phyloP scores from a whole-genome alignment of 805 yeast species.

The Yarrowia sp. region DNA sequence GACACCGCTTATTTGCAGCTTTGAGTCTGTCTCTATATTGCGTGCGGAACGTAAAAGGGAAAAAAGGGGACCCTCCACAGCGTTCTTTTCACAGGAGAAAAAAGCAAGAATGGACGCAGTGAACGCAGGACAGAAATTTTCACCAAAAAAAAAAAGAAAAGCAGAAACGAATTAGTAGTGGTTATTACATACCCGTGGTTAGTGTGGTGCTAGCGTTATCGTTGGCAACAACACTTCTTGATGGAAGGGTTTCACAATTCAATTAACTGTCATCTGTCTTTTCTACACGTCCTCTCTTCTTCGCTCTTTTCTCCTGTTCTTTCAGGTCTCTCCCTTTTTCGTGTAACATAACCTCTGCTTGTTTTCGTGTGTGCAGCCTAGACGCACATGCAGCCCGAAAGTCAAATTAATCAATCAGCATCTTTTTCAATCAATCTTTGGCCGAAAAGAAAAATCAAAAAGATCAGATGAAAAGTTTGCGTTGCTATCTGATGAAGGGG shows the following conservation, averaged over 20 bases:
- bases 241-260: too few species aligned
- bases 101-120: too few species aligned
- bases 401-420: slow-evolving; percentile 22
- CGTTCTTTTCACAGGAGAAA: too few species aligned
- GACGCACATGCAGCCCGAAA: not conserved
- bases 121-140: not conserved
- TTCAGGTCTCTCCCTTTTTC: not conserved
- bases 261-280: too few species aligned
- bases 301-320: not conserved
- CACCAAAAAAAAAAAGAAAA: too few species aligned
- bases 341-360: not conserved
- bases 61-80: too few species aligned
- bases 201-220: too few species aligned
- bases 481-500: too few species aligned
- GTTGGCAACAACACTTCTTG: too few species aligned
- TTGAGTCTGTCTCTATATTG: slow-evolving; percentile 23
- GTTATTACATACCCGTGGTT: too few species aligned
- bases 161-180: too few species aligned
- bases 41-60: too few species aligned
- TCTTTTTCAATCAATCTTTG: slow-evolving; percentile 1
- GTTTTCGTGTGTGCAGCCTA: not conserved
- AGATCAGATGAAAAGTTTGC: not conserved
- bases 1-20: slow-evolving; percentile 15
- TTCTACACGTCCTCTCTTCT: not conserved
- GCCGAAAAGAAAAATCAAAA: not conserved